These are phyloP conservation scores for Pseudogymnoascus sp. DNA, from an alignment of 2,329 filamentous ascomycete genomes.

Conservation along the genomic window DNA sequence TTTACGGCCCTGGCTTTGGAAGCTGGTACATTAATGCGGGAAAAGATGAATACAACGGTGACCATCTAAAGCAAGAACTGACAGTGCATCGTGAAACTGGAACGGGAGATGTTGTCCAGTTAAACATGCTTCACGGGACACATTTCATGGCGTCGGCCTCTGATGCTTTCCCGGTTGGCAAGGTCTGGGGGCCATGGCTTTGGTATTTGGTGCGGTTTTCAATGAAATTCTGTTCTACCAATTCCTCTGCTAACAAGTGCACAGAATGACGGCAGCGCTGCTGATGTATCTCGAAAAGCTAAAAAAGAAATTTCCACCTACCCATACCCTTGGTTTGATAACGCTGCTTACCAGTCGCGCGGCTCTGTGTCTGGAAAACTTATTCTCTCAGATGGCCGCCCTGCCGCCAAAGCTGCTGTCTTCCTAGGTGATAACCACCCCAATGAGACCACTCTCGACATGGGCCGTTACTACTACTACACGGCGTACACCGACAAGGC, in stretches of 20 bases:
- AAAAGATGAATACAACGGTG: slow-evolving; percentile 46
- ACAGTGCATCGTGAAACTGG: slow-evolving; percentile 44
- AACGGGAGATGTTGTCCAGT: slow-evolving; percentile 44
- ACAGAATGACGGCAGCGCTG: slow-evolving; percentile 40
- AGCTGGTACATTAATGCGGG: slow-evolving; percentile 46
- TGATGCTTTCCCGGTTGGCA: slow-evolving; percentile 34
- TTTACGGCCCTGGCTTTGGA: slow-evolving; percentile 42
- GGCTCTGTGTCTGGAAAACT: slow-evolving; percentile 39
- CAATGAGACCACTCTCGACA: slow-evolving; percentile 39
- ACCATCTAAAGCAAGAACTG: slow-evolving; percentile 46
- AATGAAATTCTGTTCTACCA: not conserved
- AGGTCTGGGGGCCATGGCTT: slow-evolving; percentile 39
- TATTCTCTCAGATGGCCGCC: slow-evolving; percentile 40
- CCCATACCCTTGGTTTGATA: slow-evolving; percentile 44
- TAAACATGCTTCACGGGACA: slow-evolving; percentile 49
- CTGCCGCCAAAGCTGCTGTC: slow-evolving; percentile 40
- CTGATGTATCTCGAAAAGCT: slow-evolving; percentile 35
- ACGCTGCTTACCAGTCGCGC: slow-evolving; percentile 41
- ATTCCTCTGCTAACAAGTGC: not conserved
- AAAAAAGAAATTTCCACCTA: slow-evolving; percentile 37
- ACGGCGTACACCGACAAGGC: slow-evolving; percentile 37
- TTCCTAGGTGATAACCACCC: slow-evolving; percentile 43
- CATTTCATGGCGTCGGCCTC: slow-evolving; percentile 35
- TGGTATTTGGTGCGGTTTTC: slow-evolving; percentile 31
- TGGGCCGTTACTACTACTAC: slow-evolving; percentile 44